A percentile compares a stretch with the other conserved stretches of the same genome.
phyloP scores from a whole-genome alignment of 208 protist genomes.

The Borovskyia barvae region DNA sequence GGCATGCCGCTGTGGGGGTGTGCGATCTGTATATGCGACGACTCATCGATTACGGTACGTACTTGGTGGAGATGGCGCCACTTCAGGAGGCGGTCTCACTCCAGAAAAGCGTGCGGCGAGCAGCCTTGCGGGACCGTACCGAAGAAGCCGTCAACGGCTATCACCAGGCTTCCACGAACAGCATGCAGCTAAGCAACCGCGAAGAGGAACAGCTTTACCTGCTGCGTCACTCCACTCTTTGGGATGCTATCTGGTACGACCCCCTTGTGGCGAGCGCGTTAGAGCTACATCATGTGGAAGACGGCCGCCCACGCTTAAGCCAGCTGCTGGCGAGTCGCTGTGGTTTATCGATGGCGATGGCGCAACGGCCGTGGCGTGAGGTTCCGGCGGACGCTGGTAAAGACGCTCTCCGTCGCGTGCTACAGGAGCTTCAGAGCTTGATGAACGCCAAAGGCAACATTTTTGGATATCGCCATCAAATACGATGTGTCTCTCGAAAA shows the following conservation, averaged over 20 bases:
- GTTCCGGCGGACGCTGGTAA: conserved; percentile 45
- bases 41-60: conserved; percentile 79
- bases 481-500: conserved; percentile 62
- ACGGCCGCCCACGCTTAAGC: conserved; percentile 65
- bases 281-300: conserved; percentile 77
- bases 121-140: conserved; percentile 38
- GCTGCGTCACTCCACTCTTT: conserved; percentile 73
- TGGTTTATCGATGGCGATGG: conserved; percentile 67
- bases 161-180: conserved; percentile 16
- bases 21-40: conserved; percentile 75
- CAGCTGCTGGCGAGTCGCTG: conserved; percentile 82
- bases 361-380: conserved; percentile 79
- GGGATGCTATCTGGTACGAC: conserved; percentile 84
- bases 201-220: conserved; percentile 81
- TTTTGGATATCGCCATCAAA: conserved; percentile 30
- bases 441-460: conserved; percentile 33
- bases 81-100: conserved; percentile 80
- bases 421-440: conserved; percentile 57
- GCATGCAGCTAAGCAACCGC: conserved; percentile 72
- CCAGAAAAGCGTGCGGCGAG: conserved; percentile 51
- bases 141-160: conserved; percentile 37
- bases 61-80: conserved; percentile 77
- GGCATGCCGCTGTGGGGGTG: conserved; percentile 83
- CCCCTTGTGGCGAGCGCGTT: conserved; percentile 68
- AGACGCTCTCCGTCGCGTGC: conserved; percentile 54